Percentiles rank a stretch among this genome's conserved stretches.
These are phyloP conservation scores for Trebouxia sp. DNA, from an alignment of 139 green algal genomes.

Conservation along the genomic window DNA sequence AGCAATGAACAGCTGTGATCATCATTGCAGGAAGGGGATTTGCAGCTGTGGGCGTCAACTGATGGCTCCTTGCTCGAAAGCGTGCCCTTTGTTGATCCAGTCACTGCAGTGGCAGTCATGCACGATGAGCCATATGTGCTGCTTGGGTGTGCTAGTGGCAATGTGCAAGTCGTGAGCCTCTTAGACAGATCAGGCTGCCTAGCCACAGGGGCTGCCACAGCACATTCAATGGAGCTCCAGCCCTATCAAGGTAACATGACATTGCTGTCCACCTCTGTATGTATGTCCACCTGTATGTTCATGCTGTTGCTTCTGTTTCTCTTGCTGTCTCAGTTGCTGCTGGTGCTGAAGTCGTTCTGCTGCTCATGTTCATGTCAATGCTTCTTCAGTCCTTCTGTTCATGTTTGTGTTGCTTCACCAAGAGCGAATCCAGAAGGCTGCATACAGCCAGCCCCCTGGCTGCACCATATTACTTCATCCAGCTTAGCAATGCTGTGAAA, in stretches of 20 bases:
- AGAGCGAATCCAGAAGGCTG: too few relatives aligned
- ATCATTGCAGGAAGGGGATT: constrained; percentile 42
- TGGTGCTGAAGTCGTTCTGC: too few relatives aligned
- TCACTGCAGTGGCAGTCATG: constrained; percentile 42
- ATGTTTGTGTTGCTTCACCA: not conserved
- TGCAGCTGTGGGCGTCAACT: constrained; percentile 49
- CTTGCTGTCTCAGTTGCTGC: not conserved
- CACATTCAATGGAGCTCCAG: constrained; percentile 34
- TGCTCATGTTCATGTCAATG: too few relatives aligned
- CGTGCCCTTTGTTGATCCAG: constrained; percentile 37
- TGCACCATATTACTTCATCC: too few relatives aligned
- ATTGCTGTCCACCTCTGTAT: too few relatives aligned
- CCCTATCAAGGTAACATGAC: constrained; percentile 45
- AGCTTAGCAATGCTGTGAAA: too few relatives aligned
- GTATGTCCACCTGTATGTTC: too few relatives aligned
- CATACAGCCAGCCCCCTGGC: too few relatives aligned
- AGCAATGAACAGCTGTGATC: not conserved
- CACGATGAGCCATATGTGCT: constrained; percentile 45
- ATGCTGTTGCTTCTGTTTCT: too few relatives aligned
- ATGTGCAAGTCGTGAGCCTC: constrained; percentile 42
- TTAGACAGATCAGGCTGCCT: constrained; percentile 21
- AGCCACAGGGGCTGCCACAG: constrained; percentile 24
- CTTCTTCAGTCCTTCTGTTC: not conserved
- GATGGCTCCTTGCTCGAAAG: constrained; percentile 37
- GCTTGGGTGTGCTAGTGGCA: constrained; percentile 51